Conservation (phyloP, 495 filamentous ascomycete genomes). For the Tuber brumale region DNA sequence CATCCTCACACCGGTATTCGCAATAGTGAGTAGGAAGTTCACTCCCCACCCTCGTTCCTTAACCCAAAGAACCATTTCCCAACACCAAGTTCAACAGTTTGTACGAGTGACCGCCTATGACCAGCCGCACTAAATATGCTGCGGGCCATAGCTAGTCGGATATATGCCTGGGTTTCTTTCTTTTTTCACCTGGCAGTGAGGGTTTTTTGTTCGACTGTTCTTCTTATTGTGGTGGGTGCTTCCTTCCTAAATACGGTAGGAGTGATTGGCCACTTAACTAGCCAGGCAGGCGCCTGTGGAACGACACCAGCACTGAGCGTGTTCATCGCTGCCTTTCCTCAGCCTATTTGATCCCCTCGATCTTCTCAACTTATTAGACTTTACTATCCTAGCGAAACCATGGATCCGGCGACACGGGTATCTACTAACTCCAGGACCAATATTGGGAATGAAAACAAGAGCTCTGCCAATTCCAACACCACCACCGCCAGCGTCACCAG, state of each 20-base stretch:
- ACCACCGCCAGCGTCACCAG: not conserved
- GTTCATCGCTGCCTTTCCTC: not conserved
- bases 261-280: not conserved
- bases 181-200: not conserved
- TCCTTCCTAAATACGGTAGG: not conserved
- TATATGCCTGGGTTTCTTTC: not conserved
- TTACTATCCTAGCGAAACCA: not conserved
- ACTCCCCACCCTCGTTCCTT: too few relatives aligned
- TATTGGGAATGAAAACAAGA: not conserved
- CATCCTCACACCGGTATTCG: too few relatives aligned
- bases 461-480: not conserved
- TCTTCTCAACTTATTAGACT: not conserved
- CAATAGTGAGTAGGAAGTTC: too few relatives aligned
- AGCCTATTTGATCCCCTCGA: not conserved
- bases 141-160: not conserved
- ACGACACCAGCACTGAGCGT: not conserved
- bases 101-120: not conserved
- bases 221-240: not conserved
- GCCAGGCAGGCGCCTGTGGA: not conserved
- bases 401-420: not conserved
- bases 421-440: not conserved
- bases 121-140: not conserved
- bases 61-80: too few relatives aligned
- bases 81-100: too few relatives aligned
- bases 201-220: not conserved